Base-by-base conservation (phyloP, 1,284 basidiomycete genomes). In the Pholiota adiposa region DNA sequence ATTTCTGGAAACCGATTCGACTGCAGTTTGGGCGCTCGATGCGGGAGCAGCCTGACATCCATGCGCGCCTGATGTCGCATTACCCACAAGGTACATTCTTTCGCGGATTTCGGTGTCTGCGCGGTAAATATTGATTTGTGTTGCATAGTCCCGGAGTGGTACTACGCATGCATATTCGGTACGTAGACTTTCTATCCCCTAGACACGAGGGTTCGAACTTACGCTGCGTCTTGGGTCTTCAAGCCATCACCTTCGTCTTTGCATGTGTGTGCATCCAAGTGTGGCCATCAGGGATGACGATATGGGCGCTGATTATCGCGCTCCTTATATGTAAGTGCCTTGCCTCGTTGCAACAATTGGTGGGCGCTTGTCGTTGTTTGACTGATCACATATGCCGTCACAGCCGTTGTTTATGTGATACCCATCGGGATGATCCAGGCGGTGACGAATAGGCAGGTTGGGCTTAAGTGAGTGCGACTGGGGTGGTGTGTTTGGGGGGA, bases 21-120 rank as follows among this genome's bases (percentile, higher is more conserved):
- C 71, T 77, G 27, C 83, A 86, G 52, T 82, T 86, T 25, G 73
- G 88, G 23, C 78, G 83, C 36, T 82, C 85, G 38, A 72, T 88
- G 55, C 74, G 80, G 9, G 90, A 93, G 68, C 88, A 90, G 66
- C 88, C 91, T 11, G 93, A 96, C 72, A 84, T 96, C n/a, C 93
- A 96, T 73, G 86, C 86, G 7, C 79, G 82, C 49, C 79, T 96
- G 33, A 96, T 96, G 94, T 77, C 84, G 8, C 77, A 79, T 40
- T 96, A 96, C 73, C 83, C 81, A 0, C 86, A 90, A 71, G 76
- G 76, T 77, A 29, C 19, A 64, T 36, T 23, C 19, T 44, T 41
- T 11, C 21, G 23, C 27, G 25, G 25, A 18, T 14, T 14, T 7
- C n/a, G n/a, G n/a, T n/a, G n/a, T n/a, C n/a, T 29, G 41, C 51